Percentiles rank a stretch among this genome's conserved stretches.
Conservation (phyloP, 208 protist genomes). For the Crithidia bombi region DNA sequence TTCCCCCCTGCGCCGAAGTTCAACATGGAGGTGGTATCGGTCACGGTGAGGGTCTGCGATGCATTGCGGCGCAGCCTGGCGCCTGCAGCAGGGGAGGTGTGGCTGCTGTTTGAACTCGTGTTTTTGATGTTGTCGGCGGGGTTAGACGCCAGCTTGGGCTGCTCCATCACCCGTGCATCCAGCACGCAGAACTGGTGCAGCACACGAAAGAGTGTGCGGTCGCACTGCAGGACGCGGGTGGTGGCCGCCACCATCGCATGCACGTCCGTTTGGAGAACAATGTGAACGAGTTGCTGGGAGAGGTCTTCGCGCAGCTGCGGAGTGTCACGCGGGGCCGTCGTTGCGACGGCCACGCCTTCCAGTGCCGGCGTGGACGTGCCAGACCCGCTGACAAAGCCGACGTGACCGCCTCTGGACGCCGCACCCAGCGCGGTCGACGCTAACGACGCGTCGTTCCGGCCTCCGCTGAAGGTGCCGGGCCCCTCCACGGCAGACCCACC, state of each 20-base stretch:
- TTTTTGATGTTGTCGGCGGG: neutral
- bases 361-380: neutral
- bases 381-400: neutral
- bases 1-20: neutral
- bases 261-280: conserved; percentile 36
- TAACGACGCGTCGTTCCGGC: neutral
- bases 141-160: neutral
- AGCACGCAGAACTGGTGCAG: conserved; percentile 36
- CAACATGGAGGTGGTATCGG: conserved; percentile 11
- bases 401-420: neutral
- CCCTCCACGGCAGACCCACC: neutral
- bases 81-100: neutral
- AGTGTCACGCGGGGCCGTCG: neutral
- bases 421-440: neutral
- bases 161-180: conserved; percentile 6
- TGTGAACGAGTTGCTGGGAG: conserved; percentile 30
- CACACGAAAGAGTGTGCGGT: conserved; percentile 34
- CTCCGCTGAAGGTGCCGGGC: neutral
- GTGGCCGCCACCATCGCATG: conserved; percentile 27
- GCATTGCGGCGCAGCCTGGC: neutral
- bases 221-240: conserved; percentile 32
- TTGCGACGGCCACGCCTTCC: neutral
- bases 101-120: neutral
- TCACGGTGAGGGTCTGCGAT: neutral
- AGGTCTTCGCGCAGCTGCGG: conserved; percentile 31